These are phyloP conservation scores for Pichia sp. DNA, from an alignment of 1,139 yeast genomes.

Conservation along the genomic window DNA sequence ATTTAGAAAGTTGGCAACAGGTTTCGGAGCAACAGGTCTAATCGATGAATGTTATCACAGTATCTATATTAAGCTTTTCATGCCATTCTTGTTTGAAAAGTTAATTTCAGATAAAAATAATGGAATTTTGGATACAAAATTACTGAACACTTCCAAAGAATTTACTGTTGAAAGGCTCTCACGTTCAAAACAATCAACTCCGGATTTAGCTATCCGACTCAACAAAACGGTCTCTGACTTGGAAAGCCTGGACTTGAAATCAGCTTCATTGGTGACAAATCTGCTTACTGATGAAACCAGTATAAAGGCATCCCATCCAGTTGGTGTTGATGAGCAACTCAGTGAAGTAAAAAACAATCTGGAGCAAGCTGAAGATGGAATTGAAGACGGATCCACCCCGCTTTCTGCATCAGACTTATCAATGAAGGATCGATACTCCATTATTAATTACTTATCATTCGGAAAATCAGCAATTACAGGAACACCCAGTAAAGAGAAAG, in stretches of 20 bases:
- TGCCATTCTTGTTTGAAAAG: conserved; percentile 20
- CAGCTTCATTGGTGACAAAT: neutral
- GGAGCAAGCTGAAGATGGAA: neutral
- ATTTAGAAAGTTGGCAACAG: conserved; percentile 69
- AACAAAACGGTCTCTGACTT: neutral
- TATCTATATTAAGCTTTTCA: conserved; percentile 50
- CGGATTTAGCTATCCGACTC: neutral
- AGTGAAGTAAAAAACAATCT: neutral
- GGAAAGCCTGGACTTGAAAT: neutral
- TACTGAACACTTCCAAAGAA: conserved; percentile 3
- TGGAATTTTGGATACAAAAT: neutral
- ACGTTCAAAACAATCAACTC: conserved; percentile 9
- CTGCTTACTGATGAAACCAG: neutral
- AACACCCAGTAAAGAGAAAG: conserved; percentile 25
- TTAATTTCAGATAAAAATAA: conserved; percentile 4
- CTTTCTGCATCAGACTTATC: neutral
- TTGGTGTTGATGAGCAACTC: neutral
- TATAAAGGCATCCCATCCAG: no score
- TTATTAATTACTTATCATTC: conserved; percentile 11
- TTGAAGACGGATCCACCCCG: neutral
- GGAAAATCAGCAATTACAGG: conserved; percentile 10
- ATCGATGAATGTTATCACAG: conserved; percentile 73
- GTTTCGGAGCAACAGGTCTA: conserved; percentile 74
- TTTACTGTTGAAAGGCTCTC: neutral
- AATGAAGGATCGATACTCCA: conserved; percentile 2